Evolutionary conservation across 1,284 basidiomycete genomes (phyloP).

Genomic region (Ustilago bromivora): DNA sequence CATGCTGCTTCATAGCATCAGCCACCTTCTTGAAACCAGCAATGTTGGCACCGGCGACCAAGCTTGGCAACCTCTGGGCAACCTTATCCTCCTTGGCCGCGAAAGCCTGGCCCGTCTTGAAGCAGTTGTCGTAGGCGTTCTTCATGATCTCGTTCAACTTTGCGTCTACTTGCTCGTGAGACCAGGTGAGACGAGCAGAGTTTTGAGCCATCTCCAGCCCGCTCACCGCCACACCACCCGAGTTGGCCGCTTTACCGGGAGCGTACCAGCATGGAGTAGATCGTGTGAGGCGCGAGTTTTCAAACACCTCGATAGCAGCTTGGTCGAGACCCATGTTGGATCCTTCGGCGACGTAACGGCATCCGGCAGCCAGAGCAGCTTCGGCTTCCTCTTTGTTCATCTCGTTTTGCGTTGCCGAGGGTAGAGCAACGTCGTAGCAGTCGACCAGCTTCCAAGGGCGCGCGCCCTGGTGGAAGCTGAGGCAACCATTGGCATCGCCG

Average conservation of each 20-base stretch:
- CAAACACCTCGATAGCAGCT: conserved; percentile 81
- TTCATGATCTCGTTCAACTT: conserved; percentile 83
- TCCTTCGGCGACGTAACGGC: conserved; percentile 81
- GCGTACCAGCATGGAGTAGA: conserved; percentile 51
- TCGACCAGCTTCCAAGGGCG: conserved; percentile 82
- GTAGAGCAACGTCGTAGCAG: conserved; percentile 78
- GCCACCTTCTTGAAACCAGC: conserved; percentile 75
- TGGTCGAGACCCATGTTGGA: conserved; percentile 73
- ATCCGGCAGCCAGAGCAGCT: conserved; percentile 78
- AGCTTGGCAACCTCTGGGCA: conserved; percentile 72
- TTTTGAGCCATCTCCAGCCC: conserved; percentile 84
- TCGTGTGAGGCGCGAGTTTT: conserved; percentile 74
- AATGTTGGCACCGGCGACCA: conserved; percentile 81
- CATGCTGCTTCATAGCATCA: conserved; percentile 61
- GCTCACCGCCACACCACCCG: conserved; percentile 73
- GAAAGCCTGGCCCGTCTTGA: conserved; percentile 76
- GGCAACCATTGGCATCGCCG: conserved; percentile 37
- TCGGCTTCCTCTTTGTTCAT: conserved; percentile 79
- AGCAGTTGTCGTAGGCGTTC: conserved; percentile 77
- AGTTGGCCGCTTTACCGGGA: conserved; percentile 61
- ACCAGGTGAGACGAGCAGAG: conserved; percentile 76
- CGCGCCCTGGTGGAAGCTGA: conserved; percentile 70
- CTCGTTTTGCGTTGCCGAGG: conserved; percentile 84
- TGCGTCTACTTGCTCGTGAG: conserved; percentile 77
- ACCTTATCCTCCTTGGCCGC: conserved; percentile 72